Base-by-base conservation (phyloP, 495 filamentous ascomycete species). In the Penicillium canescens region DNA sequence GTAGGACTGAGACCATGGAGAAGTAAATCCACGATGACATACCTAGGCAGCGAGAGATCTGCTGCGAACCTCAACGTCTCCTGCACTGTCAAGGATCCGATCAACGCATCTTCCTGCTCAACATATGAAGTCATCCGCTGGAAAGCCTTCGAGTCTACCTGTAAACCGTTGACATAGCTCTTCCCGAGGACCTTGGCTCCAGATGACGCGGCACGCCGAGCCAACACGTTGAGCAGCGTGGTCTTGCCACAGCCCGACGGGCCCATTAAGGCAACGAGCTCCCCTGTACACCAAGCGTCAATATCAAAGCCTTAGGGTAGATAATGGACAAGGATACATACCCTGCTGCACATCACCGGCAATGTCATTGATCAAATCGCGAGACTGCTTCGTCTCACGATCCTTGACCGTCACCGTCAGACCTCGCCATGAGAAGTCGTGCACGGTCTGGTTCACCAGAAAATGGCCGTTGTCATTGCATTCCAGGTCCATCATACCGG, bases 91-190 rank as follows among this genome's bases (percentile, higher is more conserved):
- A 93, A 74, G 0, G 85, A 84, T 13, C 90, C 90, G 41, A 92
- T 86, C 5, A 95, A 73, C 3, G 87, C 82, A 75, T 95, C 90
- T 50, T 92, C 88, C 69, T 93, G 90, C 78, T 95, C 90, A 11
- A 95, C 90, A 62, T 89, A 92, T 16, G 83, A 81, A 42, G 75
- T 82, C 46, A 89, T 72, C 20, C 76, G 70, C n/a, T 56, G 61
- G 42, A 73, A 77, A 0, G 66, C 53, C 4, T 50, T 46, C 9
- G 54, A 59, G 18, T 63, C 72, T 12, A 69, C 52, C 20, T 63
- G 61, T 0, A 50, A 58, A 34, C 85, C 86, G 62, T 91, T 89
- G 54, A 91, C 70, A 43, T 77, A 76, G 44, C 80, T 69, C 2
- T 74, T 57, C 20, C 80, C 79, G 20, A 74, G 59, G 11, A 81